Evolutionary conservation across 305 asterid species (phyloP).

Genomic region (Withania somnifera): DNA sequence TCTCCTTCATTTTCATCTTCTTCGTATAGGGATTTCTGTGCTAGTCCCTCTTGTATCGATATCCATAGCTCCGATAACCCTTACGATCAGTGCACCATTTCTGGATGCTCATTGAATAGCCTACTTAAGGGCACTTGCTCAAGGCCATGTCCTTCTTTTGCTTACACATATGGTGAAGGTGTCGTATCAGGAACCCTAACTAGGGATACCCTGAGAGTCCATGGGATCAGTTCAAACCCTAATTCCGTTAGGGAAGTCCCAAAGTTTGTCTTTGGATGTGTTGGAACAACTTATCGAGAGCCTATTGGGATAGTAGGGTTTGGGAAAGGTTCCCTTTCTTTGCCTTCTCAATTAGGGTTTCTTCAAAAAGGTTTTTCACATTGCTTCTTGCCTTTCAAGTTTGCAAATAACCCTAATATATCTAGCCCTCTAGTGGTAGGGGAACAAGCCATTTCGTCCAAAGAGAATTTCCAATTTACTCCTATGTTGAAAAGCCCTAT

Average conservation of each 20-base stretch:
- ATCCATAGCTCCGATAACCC: slow-evolving; percentile 48
- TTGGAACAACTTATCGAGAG: slow-evolving; percentile 46
- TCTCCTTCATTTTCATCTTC: slow-evolving; percentile 48
- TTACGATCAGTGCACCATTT: slow-evolving; percentile 40
- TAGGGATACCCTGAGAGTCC: slow-evolving; percentile 46
- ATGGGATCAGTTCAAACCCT: slow-evolving; percentile 15
- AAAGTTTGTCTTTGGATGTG: slow-evolving; percentile 53
- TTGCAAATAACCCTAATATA: slow-evolving; percentile 61
- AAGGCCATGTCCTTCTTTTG: slow-evolving; percentile 73
- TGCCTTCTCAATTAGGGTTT: slow-evolving; percentile 77
- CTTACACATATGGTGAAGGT: slow-evolving; percentile 62
- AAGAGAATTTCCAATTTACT: slow-evolving; percentile 52
- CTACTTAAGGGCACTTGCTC: slow-evolving; percentile 31
- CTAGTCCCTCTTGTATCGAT: slow-evolving; percentile 31
- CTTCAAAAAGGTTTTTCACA: slow-evolving; percentile 60
- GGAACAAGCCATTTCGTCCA: slow-evolving; percentile 45
- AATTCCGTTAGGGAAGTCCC: slow-evolving; percentile 27
- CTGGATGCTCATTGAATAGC: slow-evolving; percentile 57
- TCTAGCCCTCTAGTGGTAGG: slow-evolving; percentile 65
- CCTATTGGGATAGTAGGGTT: slow-evolving; percentile 74
- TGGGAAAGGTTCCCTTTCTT: slow-evolving; percentile 65
- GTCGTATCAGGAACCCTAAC: slow-evolving; percentile 44
- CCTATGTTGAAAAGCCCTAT: slow-evolving; percentile 48
- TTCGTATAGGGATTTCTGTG: slow-evolving; percentile 39
- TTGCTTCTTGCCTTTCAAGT: slow-evolving; percentile 70